phyloP scores from a whole-genome alignment of 345 rosid species.

The Ceriops zippeliana region DNA sequence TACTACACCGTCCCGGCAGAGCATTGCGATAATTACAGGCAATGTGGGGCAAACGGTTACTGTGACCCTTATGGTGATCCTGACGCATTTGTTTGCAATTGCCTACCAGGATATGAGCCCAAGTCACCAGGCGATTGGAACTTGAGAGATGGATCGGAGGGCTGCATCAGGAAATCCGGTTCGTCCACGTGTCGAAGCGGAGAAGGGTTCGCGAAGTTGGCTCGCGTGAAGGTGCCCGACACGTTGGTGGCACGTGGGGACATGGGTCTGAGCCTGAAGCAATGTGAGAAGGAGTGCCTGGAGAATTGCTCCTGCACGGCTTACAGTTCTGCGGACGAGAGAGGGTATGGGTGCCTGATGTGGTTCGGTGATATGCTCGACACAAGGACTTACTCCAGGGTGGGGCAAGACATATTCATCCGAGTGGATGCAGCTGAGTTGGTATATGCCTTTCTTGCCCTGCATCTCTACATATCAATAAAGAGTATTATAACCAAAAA shows the following conservation, averaged over 20 bases:
- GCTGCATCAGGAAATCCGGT: conserved; percentile 42
- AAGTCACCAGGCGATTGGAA: conserved; percentile 46
- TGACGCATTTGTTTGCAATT: conserved; percentile 48
- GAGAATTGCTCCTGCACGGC: conserved; percentile 36
- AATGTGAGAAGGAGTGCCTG: conserved; percentile 27
- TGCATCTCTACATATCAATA: too few species aligned
- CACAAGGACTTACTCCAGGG: conserved; percentile 2
- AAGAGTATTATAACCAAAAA: too few species aligned
- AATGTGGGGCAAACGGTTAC: conserved; percentile 56
- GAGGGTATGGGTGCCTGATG: conserved; percentile 30
- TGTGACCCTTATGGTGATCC: conserved; percentile 38
- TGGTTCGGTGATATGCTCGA: conserved; percentile 33
- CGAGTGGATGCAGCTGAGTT: conserved; percentile 12
- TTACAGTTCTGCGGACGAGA: conserved; percentile 19
- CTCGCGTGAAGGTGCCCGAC: conserved; percentile 26
- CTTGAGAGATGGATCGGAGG: conserved; percentile 46
- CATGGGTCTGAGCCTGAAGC: conserved; percentile 12
- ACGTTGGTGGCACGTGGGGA: not conserved
- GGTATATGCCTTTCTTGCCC: too few species aligned
- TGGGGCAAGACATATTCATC: conserved; percentile 16
- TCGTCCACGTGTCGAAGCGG: conserved; percentile 11
- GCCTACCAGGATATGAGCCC: conserved; percentile 73
- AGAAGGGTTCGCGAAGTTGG: conserved; percentile 30
- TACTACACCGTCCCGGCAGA: conserved; percentile 57
- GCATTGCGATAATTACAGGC: conserved; percentile 50